Evolutionary conservation across 2,329 filamentous ascomycete genomes (phyloP).

Genomic region (Drechslerella dactyloides): DNA sequence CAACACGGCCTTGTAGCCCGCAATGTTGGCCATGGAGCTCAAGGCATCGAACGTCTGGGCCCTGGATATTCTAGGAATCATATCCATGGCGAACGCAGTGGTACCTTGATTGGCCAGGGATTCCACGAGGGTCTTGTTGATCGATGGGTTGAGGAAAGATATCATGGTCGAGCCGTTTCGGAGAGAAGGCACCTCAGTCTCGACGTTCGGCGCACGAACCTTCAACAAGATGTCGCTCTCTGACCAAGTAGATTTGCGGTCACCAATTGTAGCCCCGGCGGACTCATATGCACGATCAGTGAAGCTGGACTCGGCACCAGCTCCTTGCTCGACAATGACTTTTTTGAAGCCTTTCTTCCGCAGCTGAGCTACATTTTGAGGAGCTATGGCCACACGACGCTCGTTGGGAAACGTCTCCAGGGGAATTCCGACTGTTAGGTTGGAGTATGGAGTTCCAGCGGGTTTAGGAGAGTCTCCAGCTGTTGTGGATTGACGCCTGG

Average conservation of each 20-base stretch:
- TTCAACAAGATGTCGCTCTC: conserved; percentile 81
- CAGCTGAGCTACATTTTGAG: conserved; percentile 79
- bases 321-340: conserved; percentile 79
- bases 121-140: conserved; percentile 77
- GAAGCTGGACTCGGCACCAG: conserved; percentile 79
- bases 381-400: conserved; percentile 82
- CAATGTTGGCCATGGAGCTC: conserved; percentile 93
- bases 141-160: conserved; percentile 80
- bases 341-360: conserved; percentile 83
- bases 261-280: conserved; percentile 78
- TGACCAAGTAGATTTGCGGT: conserved; percentile 72
- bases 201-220: conserved; percentile 73
- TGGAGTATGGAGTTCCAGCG: conserved; percentile 66
- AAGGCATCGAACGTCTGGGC: conserved; percentile 65
- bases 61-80: conserved; percentile 86
- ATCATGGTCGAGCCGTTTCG: conserved; percentile 75
- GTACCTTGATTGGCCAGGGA: conserved; percentile 73
- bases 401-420: conserved; percentile 79
- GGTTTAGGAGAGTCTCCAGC: conserved; percentile 25
- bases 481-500: conserved; percentile 13
- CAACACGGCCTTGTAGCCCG: conserved; percentile 88
- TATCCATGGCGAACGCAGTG: conserved; percentile 88
- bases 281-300: conserved; percentile 76
- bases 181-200: conserved; percentile 72
- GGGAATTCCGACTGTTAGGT: conserved; percentile 78